A percentile compares a stretch with the other conserved stretches of the same genome.
phyloP scores from a whole-genome alignment of 768 basidiomycete species.

The Phlebiopsis flavidoalba region DNA sequence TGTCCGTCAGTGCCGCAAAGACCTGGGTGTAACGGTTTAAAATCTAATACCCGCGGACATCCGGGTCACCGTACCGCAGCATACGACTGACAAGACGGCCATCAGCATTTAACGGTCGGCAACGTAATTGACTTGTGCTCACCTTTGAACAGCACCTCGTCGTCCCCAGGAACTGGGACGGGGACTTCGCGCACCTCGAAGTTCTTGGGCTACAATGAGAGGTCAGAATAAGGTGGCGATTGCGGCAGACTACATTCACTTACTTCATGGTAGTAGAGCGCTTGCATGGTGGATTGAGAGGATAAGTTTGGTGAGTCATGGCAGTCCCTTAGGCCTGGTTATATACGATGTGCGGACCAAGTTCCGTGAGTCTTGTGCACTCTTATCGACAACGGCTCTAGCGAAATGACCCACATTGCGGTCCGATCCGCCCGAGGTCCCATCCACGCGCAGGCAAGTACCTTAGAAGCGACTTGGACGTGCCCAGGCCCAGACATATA shows the following conservation, averaged over 20 bases:
- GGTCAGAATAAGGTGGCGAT: neutral
- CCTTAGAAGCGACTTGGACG: no score
- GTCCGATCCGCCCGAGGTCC: neutral
- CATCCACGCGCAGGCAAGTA: neutral
- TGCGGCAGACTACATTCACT: constrained; percentile 15
- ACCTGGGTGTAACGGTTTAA: constrained; percentile 27
- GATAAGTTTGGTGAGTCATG: neutral
- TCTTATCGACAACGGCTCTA: neutral
- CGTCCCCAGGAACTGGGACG: constrained; percentile 59
- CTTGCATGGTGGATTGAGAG: constrained; percentile 52
- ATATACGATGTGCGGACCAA: neutral
- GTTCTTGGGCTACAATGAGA: constrained; percentile 46
- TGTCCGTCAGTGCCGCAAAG: constrained; percentile 70
- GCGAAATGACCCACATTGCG: neutral
- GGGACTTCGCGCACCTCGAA: constrained; percentile 68
- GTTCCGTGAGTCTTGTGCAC: neutral
- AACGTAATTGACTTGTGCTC: constrained; percentile 23
- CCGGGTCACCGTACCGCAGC: constrained; percentile 20
- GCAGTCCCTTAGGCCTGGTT: neutral
- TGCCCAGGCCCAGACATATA: neutral
- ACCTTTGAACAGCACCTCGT: constrained; percentile 72
- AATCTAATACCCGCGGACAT: constrained; percentile 4
- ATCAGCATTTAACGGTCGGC: neutral
- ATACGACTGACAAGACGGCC: constrained; percentile 13
- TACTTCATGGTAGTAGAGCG: constrained; percentile 68